phyloP scores from a whole-genome alignment of 106 monocot species.

The Dioscorea alata region DNA sequence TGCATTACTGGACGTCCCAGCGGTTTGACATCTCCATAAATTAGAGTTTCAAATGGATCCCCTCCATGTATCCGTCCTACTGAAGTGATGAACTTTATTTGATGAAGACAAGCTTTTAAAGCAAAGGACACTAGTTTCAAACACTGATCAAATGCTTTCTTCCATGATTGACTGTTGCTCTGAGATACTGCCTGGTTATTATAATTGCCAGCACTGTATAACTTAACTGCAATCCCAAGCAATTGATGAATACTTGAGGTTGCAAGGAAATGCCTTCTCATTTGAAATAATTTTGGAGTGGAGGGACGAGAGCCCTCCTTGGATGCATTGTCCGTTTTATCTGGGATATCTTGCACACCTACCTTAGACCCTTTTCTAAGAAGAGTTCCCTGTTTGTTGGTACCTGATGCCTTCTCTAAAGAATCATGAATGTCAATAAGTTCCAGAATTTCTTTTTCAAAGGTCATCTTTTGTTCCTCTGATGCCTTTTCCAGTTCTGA shows the following conservation, averaged over 20 bases:
- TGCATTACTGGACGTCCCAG: slow-evolving; percentile 56
- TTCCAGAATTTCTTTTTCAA: slow-evolving; percentile 64
- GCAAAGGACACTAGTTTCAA: slow-evolving; percentile 50
- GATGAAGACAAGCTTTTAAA: slow-evolving; percentile 55
- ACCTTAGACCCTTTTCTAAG: slow-evolving; percentile 25
- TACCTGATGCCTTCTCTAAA: slow-evolving; percentile 38
- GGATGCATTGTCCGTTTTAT: slow-evolving; percentile 13
- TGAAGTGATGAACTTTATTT: slow-evolving; percentile 44
- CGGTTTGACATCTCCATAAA: slow-evolving; percentile 55
- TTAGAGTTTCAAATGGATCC: slow-evolving; percentile 25
- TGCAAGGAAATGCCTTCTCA: slow-evolving; percentile 45
- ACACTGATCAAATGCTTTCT: slow-evolving; percentile 22
- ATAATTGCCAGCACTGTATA: slow-evolving; percentile 4
- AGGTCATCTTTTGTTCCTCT: slow-evolving; percentile 21
- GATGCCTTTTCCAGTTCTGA: slow-evolving; percentile 59
- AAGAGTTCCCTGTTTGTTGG: slow-evolving; percentile 18
- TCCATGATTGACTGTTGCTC: slow-evolving; percentile 26
- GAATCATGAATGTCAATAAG: slow-evolving; percentile 37
- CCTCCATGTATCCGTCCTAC: slow-evolving; percentile 17
- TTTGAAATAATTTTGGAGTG: slow-evolving; percentile 29
- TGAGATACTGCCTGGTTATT: slow-evolving; percentile 20
- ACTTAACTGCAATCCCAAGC: slow-evolving; percentile 28
- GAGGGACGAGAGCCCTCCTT: slow-evolving; percentile 21
- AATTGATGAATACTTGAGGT: slow-evolving; percentile 56
- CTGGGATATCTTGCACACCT: slow-evolving; percentile 7